Base-by-base conservation (phyloP, 2,329 filamentous ascomycete species). In the Alternaria gansuensis region DNA sequence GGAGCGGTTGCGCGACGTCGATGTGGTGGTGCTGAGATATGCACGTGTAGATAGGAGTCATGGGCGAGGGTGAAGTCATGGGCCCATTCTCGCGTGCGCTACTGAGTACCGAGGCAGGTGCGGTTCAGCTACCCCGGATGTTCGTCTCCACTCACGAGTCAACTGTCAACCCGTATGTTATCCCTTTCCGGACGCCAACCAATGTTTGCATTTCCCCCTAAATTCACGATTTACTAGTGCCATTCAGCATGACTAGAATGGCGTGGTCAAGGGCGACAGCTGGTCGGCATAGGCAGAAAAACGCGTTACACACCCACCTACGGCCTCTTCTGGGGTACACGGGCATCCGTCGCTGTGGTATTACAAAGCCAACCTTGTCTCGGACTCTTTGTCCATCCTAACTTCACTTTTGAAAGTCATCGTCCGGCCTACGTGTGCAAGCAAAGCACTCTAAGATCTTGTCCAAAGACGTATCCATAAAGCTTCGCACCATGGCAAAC, bases 21-120 rank as follows among this genome's bases (percentile, higher is more conserved):
- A 57, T 60, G 67, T 59, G 44, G 55, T 51, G 51, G 43, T 52
- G 65, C 41, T 36, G 53, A 23, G 50, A 37, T 52, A 33, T 48
- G 53, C 40, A 63, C 68, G 65, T 62, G 68, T 64, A 67, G 71
- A 70, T 62, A 69, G 67, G 70, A 53, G 45, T 39, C 11, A 50
- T 9, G 52, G 51, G 62, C 57, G 49, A 57, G 61, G 63, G 60
- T 71, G 68, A 72, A 67, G 66, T 72, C 65, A 70, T 69, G 64
- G 37, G 26, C 50, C 39, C 48, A 36, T 43, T 55, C 44, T 59
- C 51, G 51, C 56, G 56, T 55, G 56, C 56, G 44, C 56, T 48
- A 44, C 51, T n/a, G 54, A 40, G 40, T 74, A 70, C 74, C 74
- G 74, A 76, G 73, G 74, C 75, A 61, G 69, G 52, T 31, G 36